Evolutionary conservation across 2,329 filamentous ascomycete species (phyloP).

Genomic region (Harringtonia lauricola): DNA sequence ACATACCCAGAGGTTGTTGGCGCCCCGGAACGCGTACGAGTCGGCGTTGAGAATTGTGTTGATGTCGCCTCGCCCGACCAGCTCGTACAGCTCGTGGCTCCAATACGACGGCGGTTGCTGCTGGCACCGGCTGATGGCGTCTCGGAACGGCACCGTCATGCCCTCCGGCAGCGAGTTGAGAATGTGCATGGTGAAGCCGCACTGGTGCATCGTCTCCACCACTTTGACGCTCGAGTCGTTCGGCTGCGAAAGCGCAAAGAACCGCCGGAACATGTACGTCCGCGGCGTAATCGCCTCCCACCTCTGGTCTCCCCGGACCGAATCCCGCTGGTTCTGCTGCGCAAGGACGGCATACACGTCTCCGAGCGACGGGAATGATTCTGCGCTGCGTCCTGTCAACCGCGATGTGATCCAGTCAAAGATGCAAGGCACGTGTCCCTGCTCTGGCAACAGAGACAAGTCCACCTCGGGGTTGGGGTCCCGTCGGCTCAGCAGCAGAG

Average conservation of each 20-base stretch:
- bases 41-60: constrained; percentile 49
- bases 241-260: constrained; percentile 48
- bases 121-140: constrained; percentile 77
- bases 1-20: constrained; percentile 1
- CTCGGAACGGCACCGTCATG: constrained; percentile 67
- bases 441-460: constrained; percentile 15
- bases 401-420: constrained; percentile 42
- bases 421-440: constrained; percentile 23
- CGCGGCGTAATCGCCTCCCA: constrained; percentile 48
- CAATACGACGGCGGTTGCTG: constrained; percentile 70
- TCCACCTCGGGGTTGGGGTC: neutral
- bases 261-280: constrained; percentile 57
- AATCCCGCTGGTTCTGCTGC: constrained; percentile 23
- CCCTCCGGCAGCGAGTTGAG: constrained; percentile 80
- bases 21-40: constrained; percentile 20
- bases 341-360: constrained; percentile 32
- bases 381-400: constrained; percentile 25
- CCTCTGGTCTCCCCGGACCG: constrained; percentile 21
- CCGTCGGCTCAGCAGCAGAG: constrained; percentile 16
- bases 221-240: constrained; percentile 46
- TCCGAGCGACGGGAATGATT: constrained; percentile 29
- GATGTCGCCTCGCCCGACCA: constrained; percentile 76
- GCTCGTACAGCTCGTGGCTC: constrained; percentile 56
- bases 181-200: constrained; percentile 53
- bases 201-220: constrained; percentile 63